Conservation (phyloP, 2,329 filamentous ascomycete genomes). For the Arthrobotrys sinensis region DNA sequence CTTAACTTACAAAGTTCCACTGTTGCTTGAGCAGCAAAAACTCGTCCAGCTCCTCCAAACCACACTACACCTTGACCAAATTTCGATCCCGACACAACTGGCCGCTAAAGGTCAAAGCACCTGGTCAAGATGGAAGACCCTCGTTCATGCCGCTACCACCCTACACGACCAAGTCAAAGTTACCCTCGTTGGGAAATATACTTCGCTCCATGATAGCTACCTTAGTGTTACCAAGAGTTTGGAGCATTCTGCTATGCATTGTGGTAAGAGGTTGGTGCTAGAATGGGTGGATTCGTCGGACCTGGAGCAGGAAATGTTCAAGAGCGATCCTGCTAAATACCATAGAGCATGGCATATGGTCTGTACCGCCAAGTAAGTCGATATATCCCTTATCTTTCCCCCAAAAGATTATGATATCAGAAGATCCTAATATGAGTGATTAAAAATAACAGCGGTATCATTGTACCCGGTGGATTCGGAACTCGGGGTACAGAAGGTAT, state of each 20-base stretch:
- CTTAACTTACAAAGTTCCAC: constrained; percentile 92
- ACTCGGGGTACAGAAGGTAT: constrained; percentile 88
- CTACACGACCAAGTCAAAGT: constrained; percentile 81
- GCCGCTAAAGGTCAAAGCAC: constrained; percentile 77
- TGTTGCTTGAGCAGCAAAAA: constrained; percentile 88
- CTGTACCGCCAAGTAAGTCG: constrained; percentile 74
- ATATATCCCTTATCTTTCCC: not conserved
- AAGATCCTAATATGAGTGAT: not conserved
- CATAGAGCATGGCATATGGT: constrained; percentile 89
- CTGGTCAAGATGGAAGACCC: constrained; percentile 83
- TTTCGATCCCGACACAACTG: constrained; percentile 72
- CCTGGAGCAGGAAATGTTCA: constrained; percentile 78
- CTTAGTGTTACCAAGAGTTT: constrained; percentile 86
- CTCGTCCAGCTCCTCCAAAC: constrained; percentile 78
- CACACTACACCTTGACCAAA: constrained; percentile 76
- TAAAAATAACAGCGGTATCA: constrained; percentile 70
- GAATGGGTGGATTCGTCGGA: constrained; percentile 88
- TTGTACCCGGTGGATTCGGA: constrained; percentile 85
- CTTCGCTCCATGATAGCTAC: constrained; percentile 86
- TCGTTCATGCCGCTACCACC: constrained; percentile 78
- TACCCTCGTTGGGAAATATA: constrained; percentile 93
- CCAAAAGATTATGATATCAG: not conserved
- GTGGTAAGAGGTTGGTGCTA: constrained; percentile 82
- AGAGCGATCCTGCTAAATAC: constrained; percentile 78
- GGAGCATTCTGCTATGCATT: constrained; percentile 92